Evolutionary conservation across 148 eudicot genomes (phyloP).

Genomic region (Talinum fruticosum): DNA sequence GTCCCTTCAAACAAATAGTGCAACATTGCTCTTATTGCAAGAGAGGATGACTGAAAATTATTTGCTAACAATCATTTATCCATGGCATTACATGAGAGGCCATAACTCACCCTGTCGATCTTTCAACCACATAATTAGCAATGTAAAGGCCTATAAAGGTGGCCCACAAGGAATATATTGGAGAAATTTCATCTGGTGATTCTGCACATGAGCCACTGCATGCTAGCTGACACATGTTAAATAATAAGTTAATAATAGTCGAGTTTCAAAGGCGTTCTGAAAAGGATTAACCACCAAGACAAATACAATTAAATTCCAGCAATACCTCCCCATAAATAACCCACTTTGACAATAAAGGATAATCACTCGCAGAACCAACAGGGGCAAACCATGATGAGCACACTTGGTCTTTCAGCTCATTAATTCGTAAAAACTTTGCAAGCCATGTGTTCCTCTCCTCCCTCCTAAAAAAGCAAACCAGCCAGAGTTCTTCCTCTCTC

Average conservation of each 20-base stretch:
- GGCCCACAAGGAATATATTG: constrained; percentile 99
- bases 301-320: constrained; percentile 8
- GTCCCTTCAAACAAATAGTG: not conserved
- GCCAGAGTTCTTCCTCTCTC: constrained; percentile 55
- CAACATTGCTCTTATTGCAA: not conserved
- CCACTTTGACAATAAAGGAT: constrained; percentile 96
- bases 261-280: not conserved
- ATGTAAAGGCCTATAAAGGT: constrained; percentile 97
- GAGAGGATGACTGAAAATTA: not conserved
- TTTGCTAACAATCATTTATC: too few relatives aligned
- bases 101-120: constrained; percentile 86
- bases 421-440: constrained; percentile 72
- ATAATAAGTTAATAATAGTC: constrained; percentile 6
- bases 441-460: constrained; percentile 84
- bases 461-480: constrained; percentile 80
- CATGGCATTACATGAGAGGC: not conserved
- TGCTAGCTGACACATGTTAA: constrained; percentile 52
- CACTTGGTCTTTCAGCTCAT: constrained; percentile 82
- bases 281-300: constrained; percentile 4
- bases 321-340: constrained; percentile 96
- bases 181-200: constrained; percentile 91
- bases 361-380: constrained; percentile 98
- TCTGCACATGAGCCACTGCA: constrained; percentile 82
- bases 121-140: constrained; percentile 91
- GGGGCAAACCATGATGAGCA: constrained; percentile 99